phyloP scores from a whole-genome alignment of 306 rosid species.

The Lithocarpus polystachyus region DNA sequence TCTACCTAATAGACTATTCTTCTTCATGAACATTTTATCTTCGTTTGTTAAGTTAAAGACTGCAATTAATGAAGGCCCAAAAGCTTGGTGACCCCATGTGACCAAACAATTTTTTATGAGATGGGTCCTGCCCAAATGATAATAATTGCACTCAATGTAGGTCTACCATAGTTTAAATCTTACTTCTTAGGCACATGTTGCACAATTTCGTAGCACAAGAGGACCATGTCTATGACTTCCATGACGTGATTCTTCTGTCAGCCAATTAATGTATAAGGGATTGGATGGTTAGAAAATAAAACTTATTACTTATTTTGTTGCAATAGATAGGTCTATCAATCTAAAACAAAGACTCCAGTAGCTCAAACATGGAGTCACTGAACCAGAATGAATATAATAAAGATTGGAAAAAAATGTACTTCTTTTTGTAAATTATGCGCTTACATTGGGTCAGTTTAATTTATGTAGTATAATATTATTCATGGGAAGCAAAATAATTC shows the following conservation, averaged over 20 bases:
- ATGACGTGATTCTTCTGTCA: not conserved
- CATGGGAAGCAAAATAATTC: not conserved
- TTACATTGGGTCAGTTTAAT: not conserved
- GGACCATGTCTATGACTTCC: not conserved
- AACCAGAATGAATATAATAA: not conserved
- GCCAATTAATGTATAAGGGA: not conserved
- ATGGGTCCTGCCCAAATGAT: not conserved
- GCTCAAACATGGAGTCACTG: not conserved
- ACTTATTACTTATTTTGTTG: not conserved
- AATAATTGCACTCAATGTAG: not conserved
- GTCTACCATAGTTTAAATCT: not conserved
- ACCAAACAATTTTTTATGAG: too few relatives aligned
- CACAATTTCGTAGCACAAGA: not conserved
- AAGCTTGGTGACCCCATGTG: too few relatives aligned
- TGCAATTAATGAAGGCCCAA: too few relatives aligned
- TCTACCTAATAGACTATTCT: not conserved
- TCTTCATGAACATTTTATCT: not conserved
- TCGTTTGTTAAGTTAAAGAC: too few relatives aligned
- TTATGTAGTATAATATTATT: not conserved
- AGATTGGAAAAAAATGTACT: too few relatives aligned
- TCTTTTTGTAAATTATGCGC: too few relatives aligned
- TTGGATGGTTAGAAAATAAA: not conserved
- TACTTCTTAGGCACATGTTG: slow-evolving; percentile 1
- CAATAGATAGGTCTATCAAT: not conserved
- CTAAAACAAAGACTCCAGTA: not conserved